These are phyloP conservation scores for Phytophthora uliginosa DNA, from an alignment of 352 stramenopile genomes.

Conservation along the genomic window DNA sequence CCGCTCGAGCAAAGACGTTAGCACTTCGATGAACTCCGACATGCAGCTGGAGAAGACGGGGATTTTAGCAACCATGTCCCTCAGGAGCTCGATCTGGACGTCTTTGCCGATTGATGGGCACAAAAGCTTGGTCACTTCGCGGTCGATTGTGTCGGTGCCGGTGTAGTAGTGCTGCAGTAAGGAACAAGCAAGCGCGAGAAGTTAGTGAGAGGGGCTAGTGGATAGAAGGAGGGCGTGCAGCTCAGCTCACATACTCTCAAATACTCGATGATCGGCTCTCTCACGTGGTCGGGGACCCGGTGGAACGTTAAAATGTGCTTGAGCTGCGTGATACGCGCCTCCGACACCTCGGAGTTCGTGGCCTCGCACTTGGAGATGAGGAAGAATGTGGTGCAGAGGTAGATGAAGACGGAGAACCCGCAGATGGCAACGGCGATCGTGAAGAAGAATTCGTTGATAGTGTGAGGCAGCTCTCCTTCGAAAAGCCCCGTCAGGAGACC, in stretches of 20 bases:
- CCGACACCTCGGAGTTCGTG: constrained; percentile 46
- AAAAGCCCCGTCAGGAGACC: constrained; percentile 61
- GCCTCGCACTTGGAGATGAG: constrained; percentile 76
- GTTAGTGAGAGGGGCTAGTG: too few species aligned
- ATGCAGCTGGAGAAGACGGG: constrained; percentile 68
- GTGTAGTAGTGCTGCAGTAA: constrained; percentile 61
- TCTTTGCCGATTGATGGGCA: constrained; percentile 79
- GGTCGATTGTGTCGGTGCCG: constrained; percentile 69
- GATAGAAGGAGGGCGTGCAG: neutral
- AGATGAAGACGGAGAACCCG: constrained; percentile 68
- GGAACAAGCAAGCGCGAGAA: neutral
- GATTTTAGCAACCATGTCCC: constrained; percentile 51
- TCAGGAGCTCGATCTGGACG: constrained; percentile 81
- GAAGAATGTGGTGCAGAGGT: constrained; percentile 72
- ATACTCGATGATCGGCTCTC: constrained; percentile 55
- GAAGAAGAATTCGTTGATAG: constrained; percentile 58
- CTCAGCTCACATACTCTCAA: constrained; percentile 38
- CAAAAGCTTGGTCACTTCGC: constrained; percentile 69
- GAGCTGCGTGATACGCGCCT: constrained; percentile 69
- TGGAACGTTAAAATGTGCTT: constrained; percentile 69
- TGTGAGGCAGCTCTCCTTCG: constrained; percentile 57
- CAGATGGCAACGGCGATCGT: constrained; percentile 62
- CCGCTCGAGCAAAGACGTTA: constrained; percentile 69
- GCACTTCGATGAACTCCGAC: constrained; percentile 57
- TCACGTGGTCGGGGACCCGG: constrained; percentile 46